These are phyloP conservation scores for Colletotrichum karsti DNA, from an alignment of 2,329 filamentous ascomycete genomes.

Conservation along the genomic window DNA sequence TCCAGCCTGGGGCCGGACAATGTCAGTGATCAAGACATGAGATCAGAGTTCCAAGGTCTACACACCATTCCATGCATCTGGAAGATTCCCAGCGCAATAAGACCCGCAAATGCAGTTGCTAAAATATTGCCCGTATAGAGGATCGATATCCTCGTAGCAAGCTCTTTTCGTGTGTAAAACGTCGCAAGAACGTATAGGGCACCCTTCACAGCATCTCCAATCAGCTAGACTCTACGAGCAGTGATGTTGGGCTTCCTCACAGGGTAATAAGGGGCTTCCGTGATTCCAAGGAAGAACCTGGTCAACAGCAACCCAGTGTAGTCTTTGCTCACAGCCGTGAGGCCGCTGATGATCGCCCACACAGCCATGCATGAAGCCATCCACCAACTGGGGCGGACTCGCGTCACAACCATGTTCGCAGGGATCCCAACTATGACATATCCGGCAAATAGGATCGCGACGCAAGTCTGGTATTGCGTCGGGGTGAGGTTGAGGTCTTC, in stretches of 20 bases:
- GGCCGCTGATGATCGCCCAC: slow-evolving; percentile 38
- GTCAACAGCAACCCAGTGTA: slow-evolving; percentile 36
- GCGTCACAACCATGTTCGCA: slow-evolving; percentile 26
- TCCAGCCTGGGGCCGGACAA: not conserved
- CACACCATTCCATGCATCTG: slow-evolving; percentile 40
- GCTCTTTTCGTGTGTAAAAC: slow-evolving; percentile 41
- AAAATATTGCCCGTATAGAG: slow-evolving; percentile 37
- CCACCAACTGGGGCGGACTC: slow-evolving; percentile 21
- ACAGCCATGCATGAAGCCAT: slow-evolving; percentile 25
- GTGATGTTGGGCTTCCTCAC: too few species aligned
- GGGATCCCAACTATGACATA: slow-evolving; percentile 40
- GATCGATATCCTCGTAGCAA: slow-evolving; percentile 36
- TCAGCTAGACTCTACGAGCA: too few species aligned
- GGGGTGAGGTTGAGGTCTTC: slow-evolving; percentile 57
- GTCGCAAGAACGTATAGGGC: slow-evolving; percentile 37
- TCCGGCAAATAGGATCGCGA: slow-evolving; percentile 32
- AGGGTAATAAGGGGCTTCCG: slow-evolving; percentile 41
- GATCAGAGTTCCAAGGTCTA: accelerated
- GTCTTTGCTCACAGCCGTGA: slow-evolving; percentile 36
- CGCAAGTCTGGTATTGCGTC: slow-evolving; percentile 22
- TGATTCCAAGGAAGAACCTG: slow-evolving; percentile 36
- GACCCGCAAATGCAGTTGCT: slow-evolving; percentile 37
- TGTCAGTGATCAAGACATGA: too few species aligned
- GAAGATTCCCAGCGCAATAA: slow-evolving; percentile 36
- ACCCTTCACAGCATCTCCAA: too few species aligned